Evolutionary conservation across 2,329 filamentous ascomycete species (phyloP).

Genomic region (Claviceps sp.): DNA sequence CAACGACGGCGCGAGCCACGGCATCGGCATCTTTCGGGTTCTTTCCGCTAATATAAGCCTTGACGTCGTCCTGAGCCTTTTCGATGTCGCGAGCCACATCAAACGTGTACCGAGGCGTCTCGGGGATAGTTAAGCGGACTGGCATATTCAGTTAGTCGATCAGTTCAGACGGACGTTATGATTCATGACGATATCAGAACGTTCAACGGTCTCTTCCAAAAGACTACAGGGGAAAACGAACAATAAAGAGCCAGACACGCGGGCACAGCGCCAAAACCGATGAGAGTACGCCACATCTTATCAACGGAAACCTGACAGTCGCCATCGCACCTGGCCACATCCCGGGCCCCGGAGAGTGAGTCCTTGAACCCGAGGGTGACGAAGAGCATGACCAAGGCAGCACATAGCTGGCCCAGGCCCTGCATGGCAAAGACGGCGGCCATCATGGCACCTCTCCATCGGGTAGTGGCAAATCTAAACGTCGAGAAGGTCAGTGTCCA

Average conservation of each 20-base stretch:
- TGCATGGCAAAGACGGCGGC: conserved; percentile 79
- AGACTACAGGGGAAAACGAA: conserved; percentile 10
- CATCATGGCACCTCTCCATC: conserved; percentile 81
- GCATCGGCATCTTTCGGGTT: conserved; percentile 52
- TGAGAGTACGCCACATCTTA: conserved; percentile 76
- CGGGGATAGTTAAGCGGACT: conserved; percentile 65
- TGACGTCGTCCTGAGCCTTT: conserved; percentile 58
- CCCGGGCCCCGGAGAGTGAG: conserved; percentile 38
- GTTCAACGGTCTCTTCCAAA: neutral
- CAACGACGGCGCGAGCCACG: conserved; percentile 44
- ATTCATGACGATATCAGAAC: neutral
- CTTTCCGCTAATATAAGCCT: conserved; percentile 59
- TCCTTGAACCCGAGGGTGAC: conserved; percentile 58
- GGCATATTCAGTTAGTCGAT: neutral
- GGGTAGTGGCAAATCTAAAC: conserved; percentile 55
- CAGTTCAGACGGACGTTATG: too few species aligned
- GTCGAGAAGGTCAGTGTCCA: neutral
- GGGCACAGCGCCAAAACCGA: conserved; percentile 70
- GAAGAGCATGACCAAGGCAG: conserved; percentile 64
- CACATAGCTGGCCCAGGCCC: conserved; percentile 65
- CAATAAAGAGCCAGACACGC: conserved; percentile 72
- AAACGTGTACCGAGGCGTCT: conserved; percentile 80
- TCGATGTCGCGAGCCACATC: conserved; percentile 64
- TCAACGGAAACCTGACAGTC: conserved; percentile 41
- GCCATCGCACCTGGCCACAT: conserved; percentile 38